Conservation (phyloP, 2,329 filamentous ascomycete genomes). For the Aspergillus ibericus region DNA sequence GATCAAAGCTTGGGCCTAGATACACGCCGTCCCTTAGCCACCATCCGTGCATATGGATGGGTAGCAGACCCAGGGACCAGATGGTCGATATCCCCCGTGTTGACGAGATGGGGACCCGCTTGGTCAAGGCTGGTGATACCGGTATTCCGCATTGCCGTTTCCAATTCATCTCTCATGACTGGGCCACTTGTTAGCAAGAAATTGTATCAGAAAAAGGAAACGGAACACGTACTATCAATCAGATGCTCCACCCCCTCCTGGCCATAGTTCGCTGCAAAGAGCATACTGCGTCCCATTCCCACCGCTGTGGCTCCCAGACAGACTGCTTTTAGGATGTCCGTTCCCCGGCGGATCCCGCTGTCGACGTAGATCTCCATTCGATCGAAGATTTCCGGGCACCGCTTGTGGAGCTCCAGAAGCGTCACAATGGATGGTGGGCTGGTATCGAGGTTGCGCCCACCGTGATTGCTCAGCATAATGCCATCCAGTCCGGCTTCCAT, state of each 20-base stretch:
- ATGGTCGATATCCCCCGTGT: slow-evolving; percentile 54
- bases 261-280: slow-evolving; percentile 56
- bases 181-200: not conserved
- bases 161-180: slow-evolving; percentile 51
- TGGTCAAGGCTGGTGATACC: slow-evolving; percentile 49
- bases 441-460: slow-evolving; percentile 57
- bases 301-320: slow-evolving; percentile 57
- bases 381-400: slow-evolving; percentile 52
- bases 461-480: slow-evolving; percentile 60
- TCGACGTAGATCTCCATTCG: slow-evolving; percentile 56
- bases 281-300: slow-evolving; percentile 53
- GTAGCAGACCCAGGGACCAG: slow-evolving; percentile 43
- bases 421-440: slow-evolving; percentile 52
- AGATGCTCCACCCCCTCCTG: slow-evolving; percentile 57
- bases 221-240: slow-evolving; percentile 52
- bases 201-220: not conserved
- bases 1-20: not conserved
- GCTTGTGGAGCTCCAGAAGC: slow-evolving; percentile 53
- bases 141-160: slow-evolving; percentile 51
- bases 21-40: slow-evolving; percentile 30
- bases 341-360: slow-evolving; percentile 55
- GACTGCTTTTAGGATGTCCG: slow-evolving; percentile 56
- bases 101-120: slow-evolving; percentile 45
- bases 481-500: slow-evolving; percentile 53
- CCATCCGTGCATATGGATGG: slow-evolving; percentile 46